Conservation (phyloP, 768 basidiomycete species). For the Leccinellum albellum region DNA sequence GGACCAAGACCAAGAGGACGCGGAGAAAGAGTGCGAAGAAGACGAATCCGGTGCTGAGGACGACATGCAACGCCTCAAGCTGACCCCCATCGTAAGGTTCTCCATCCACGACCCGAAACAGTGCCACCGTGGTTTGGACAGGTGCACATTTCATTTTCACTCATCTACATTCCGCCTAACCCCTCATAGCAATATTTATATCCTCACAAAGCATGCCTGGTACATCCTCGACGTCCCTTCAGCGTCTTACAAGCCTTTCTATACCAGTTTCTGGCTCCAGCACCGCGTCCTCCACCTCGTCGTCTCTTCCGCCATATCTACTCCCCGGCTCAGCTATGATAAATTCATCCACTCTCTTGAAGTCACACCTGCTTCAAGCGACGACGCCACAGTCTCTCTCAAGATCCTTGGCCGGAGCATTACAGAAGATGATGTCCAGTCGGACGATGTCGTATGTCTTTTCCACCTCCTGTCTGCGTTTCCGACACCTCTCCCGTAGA, state of each 20-base stretch:
- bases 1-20: constrained; percentile 20
- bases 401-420: constrained; percentile 44
- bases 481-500: constrained; percentile 28
- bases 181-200: constrained; percentile 52
- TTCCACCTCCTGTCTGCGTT: not conserved
- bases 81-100: constrained; percentile 45
- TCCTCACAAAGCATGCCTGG: constrained; percentile 63
- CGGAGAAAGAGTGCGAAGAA: constrained; percentile 8
- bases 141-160: constrained; percentile 29
- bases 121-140: constrained; percentile 35
- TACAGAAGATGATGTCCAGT: constrained; percentile 39
- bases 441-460: constrained; percentile 44
- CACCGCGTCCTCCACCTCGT: constrained; percentile 52
- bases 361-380: constrained; percentile 26
- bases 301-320: constrained; percentile 33
- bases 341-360: constrained; percentile 38
- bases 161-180: constrained; percentile 8
- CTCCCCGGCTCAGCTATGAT: constrained; percentile 36
- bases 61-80: constrained; percentile 32
- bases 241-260: constrained; percentile 42
- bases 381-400: constrained; percentile 30
- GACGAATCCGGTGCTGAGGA: constrained; percentile 2
- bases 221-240: constrained; percentile 61
- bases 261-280: constrained; percentile 43
- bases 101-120: constrained; percentile 40